A percentile compares a stretch with the other conserved stretches of the same genome.
These are phyloP conservation scores for Vachellia pachyceras DNA, from an alignment of 306 rosid species.

Conservation along the genomic window DNA sequence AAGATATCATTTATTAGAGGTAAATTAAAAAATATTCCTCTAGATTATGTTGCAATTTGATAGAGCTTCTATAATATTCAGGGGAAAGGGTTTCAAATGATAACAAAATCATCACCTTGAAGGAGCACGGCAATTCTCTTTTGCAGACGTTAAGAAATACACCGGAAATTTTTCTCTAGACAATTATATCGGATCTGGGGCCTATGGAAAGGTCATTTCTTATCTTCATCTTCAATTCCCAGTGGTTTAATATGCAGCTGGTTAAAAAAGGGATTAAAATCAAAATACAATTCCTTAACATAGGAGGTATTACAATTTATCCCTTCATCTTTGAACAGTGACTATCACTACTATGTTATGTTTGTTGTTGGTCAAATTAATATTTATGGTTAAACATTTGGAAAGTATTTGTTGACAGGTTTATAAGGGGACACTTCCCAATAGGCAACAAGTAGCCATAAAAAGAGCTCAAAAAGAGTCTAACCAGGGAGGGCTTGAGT, in stretches of 20 bases:
- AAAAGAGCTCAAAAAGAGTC: constrained; percentile 66
- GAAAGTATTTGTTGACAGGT: constrained; percentile 48
- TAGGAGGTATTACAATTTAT: background rate
- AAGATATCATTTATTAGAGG: background rate
- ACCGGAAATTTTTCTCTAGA: constrained; percentile 49
- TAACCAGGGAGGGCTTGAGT: constrained; percentile 55
- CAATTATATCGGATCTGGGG: constrained; percentile 55
- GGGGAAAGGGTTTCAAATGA: constrained; percentile 43
- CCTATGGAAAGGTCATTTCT: constrained; percentile 64
- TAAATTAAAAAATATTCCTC: background rate
- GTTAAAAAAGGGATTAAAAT: background rate
- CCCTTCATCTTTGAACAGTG: background rate
- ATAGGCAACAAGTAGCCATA: constrained; percentile 56
- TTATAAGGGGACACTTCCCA: constrained; percentile 56
- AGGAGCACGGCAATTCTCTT: constrained; percentile 60
- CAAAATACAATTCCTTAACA: background rate
- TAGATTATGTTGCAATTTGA: background rate
- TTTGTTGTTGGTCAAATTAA: background rate
- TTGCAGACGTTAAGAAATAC: constrained; percentile 59
- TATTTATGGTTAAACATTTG: background rate
- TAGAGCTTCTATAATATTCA: constrained; percentile 13
- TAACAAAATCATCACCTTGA: constrained; percentile 38
- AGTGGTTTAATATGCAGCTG: background rate
- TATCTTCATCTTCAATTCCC: background rate
- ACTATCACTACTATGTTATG: background rate